phyloP scores from a whole-genome alignment of 768 basidiomycete species.

The Tricholoma sp. region DNA sequence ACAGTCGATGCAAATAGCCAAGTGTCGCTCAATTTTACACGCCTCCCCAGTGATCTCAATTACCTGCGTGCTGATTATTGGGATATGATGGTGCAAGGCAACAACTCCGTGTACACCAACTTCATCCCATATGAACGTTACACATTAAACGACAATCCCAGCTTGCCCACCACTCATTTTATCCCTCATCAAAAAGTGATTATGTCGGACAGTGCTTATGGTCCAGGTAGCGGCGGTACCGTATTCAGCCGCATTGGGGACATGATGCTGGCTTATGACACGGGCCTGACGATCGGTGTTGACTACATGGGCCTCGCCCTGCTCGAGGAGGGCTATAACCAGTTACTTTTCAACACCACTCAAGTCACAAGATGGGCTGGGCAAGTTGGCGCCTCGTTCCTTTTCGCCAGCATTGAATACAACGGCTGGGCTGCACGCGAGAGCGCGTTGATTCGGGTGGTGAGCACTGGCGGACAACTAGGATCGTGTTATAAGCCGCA shows the following conservation, averaged over 20 bases:
- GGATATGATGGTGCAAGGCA: not conserved
- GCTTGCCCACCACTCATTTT: conserved; percentile 6
- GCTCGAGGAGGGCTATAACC: not conserved
- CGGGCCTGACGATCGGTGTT: not conserved
- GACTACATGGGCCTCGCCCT: not conserved
- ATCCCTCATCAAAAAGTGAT: not conserved
- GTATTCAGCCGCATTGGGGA: not conserved
- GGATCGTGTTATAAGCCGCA: conserved; percentile 13
- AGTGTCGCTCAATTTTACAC: conserved; percentile 10
- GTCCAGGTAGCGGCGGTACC: conserved; percentile 9
- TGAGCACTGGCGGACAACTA: conserved; percentile 13
- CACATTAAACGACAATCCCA: conserved; percentile 6
- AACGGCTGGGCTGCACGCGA: conserved; percentile 16
- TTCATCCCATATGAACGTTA: conserved; percentile 9
- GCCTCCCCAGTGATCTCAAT: conserved; percentile 12
- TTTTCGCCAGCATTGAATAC: conserved; percentile 10
- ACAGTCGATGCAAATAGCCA: not conserved
- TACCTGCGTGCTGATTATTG: conserved; percentile 11
- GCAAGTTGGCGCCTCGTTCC: conserved; percentile 13
- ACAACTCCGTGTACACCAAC: not conserved
- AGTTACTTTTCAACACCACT: not conserved
- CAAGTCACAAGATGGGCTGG: conserved; percentile 12
- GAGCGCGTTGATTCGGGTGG: conserved; percentile 5
- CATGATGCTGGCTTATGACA: not conserved
- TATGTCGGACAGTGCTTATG: not conserved